These are phyloP conservation scores for Begonia peltatifolia DNA, from an alignment of 306 rosid genomes.

Conservation along the genomic window DNA sequence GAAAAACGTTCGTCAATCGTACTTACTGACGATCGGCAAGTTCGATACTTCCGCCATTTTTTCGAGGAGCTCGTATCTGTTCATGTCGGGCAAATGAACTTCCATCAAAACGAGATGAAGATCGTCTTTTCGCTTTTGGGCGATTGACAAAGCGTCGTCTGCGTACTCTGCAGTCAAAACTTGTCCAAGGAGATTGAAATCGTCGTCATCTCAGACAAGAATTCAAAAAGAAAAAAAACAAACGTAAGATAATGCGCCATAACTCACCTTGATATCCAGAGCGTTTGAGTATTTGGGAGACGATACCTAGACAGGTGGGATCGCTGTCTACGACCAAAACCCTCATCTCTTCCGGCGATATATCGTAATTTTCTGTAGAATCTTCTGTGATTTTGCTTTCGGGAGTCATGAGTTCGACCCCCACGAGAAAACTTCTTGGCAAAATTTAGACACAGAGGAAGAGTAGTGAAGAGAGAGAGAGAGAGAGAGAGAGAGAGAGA, in stretches of 20 bases:
- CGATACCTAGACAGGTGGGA: slow-evolving; percentile 8
- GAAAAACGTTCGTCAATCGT: neutral
- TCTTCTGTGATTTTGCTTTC: neutral
- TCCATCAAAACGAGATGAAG: slow-evolving; percentile 26
- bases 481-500: too few relatives aligned
- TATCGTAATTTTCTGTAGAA: neutral
- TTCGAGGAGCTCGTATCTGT: slow-evolving; percentile 12
- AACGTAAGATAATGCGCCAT: neutral
- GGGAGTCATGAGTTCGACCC: too few relatives aligned
- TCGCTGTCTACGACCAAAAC: slow-evolving; percentile 37
- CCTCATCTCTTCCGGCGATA: slow-evolving; percentile 2
- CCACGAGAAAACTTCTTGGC: too few relatives aligned
- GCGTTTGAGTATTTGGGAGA: slow-evolving; percentile 18
- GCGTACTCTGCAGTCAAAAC: slow-evolving; percentile 25
- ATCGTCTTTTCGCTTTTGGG: slow-evolving; percentile 10
- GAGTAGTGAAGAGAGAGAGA: too few relatives aligned
- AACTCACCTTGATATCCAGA: slow-evolving; percentile 38
- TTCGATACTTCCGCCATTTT: slow-evolving; percentile 14
- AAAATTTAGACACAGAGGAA: too few relatives aligned
- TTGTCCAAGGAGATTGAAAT: neutral
- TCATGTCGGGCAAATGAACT: slow-evolving; percentile 27
- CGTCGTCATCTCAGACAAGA: neutral
- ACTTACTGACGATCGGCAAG: slow-evolving; percentile 28
- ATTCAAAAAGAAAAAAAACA: neutral
- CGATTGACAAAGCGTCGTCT: slow-evolving; percentile 24